phyloP scores from a whole-genome alignment of 805 yeast species.

The Ogataea pilisensis region DNA sequence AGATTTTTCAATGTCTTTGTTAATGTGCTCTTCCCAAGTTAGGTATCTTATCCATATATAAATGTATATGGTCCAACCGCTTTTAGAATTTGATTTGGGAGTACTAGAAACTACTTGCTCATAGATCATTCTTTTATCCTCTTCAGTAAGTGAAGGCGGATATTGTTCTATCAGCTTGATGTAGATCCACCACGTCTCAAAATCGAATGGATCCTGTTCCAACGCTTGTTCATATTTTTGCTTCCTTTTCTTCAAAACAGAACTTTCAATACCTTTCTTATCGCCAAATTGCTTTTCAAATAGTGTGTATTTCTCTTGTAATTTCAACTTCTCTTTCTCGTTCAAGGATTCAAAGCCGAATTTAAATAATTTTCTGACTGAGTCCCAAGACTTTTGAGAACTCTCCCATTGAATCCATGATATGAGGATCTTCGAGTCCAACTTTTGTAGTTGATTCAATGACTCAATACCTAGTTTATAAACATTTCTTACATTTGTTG shows the following conservation, averaged over 20 bases:
- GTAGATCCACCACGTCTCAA: constrained; percentile 82
- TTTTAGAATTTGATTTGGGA: constrained; percentile 34
- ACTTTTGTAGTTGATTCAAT: constrained; percentile 28
- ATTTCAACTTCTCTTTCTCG: constrained; percentile 29
- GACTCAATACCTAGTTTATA: constrained; percentile 65
- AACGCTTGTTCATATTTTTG: constrained; percentile 49
- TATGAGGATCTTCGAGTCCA: constrained; percentile 38
- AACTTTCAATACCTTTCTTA: constrained; percentile 46
- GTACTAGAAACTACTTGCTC: constrained; percentile 39
- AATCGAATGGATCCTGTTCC: constrained; percentile 47
- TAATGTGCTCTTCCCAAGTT: constrained; percentile 51
- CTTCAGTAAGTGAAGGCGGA: constrained; percentile 24
- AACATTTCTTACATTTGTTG: constrained; percentile 51
- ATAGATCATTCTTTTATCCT: constrained; percentile 33
- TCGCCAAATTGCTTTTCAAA: constrained; percentile 68
- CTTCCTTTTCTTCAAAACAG: constrained; percentile 51
- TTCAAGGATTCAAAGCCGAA: constrained; percentile 43
- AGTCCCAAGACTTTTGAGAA: constrained; percentile 51
- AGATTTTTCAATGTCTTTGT: constrained; percentile 40
- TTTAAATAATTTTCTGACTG: constrained; percentile 56
- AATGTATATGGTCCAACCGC: constrained; percentile 64
- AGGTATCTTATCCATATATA: constrained; percentile 68
- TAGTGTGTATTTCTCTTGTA: constrained; percentile 43
- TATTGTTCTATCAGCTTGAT: constrained; percentile 46
- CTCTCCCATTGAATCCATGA: constrained; percentile 75